A percentile compares a stretch with the other conserved stretches of the same genome.
These are phyloP conservation scores for Leptographium wingfieldii DNA, from an alignment of 2,329 filamentous ascomycete genomes.

Conservation along the genomic window DNA sequence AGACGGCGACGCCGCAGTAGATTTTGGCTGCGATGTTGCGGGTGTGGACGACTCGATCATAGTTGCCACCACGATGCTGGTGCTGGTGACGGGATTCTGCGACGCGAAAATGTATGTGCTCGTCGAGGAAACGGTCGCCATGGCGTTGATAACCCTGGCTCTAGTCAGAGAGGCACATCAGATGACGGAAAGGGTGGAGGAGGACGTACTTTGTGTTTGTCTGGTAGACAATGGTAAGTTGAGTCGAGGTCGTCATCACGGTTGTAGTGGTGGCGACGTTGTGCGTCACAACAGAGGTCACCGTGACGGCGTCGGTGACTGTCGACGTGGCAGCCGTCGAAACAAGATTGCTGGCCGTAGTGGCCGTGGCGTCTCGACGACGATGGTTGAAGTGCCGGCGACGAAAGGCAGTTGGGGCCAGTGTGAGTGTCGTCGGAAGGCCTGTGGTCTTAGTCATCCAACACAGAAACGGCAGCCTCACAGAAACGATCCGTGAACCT, in stretches of 20 bases:
- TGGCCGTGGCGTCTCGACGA: constrained; percentile 1
- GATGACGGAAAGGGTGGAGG: neutral
- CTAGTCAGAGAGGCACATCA: neutral
- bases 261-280: constrained; percentile 1
- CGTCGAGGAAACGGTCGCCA: constrained; percentile 11
- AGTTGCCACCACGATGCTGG: constrained; percentile 8
- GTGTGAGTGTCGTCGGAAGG: neutral
- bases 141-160: constrained; percentile 9
- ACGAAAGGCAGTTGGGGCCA: neutral
- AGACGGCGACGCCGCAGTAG: neutral
- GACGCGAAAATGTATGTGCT: constrained; percentile 11
- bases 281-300: constrained; percentile 3
- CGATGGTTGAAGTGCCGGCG: neutral
- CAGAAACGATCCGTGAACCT: neutral
- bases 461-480: neutral
- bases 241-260: neutral
- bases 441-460: neutral
- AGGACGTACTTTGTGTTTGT: constrained; percentile 10
- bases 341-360: constrained; percentile 3
- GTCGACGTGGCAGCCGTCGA: constrained; percentile 6
- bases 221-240: constrained; percentile 2
- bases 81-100: constrained; percentile 9
- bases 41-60: neutral
- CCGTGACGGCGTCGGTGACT: constrained; percentile 3
- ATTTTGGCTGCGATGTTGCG: neutral